phyloP scores from a whole-genome alignment of 2,329 filamentous ascomycete genomes.

The Coniochaeta pulveracea region DNA sequence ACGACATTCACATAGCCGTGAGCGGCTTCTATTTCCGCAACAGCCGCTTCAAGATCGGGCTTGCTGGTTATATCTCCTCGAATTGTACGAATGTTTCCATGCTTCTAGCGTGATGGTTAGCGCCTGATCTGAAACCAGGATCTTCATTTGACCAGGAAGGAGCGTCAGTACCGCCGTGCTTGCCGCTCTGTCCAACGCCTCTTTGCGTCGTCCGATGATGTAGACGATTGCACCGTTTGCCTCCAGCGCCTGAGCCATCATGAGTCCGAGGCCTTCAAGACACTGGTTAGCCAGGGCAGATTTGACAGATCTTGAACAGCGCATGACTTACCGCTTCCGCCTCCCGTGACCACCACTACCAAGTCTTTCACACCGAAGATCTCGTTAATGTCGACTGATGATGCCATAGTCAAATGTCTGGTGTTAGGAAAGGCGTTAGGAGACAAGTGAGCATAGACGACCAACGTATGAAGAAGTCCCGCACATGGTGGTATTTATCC shows the following conservation, averaged over 20 bases:
- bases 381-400: too few relatives aligned
- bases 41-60: neutral
- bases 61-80: neutral
- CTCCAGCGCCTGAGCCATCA: neutral
- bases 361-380: neutral
- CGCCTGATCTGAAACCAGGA: too few relatives aligned
- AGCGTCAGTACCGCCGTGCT: too few relatives aligned
- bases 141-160: too few relatives aligned
- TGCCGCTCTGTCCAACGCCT: too few relatives aligned
- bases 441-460: too few relatives aligned
- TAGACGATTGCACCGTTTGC: neutral
- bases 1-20: neutral
- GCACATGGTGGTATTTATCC: too few relatives aligned
- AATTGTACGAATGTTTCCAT: neutral
- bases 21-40: neutral
- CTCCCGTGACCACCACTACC: neutral
- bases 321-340: neutral
- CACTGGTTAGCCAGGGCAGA: neutral
- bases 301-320: constrained; percentile 5
- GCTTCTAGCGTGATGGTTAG: too few relatives aligned
- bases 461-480: too few relatives aligned
- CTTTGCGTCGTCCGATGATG: too few relatives aligned
- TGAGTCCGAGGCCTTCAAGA: neutral
- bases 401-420: too few relatives aligned
- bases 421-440: too few relatives aligned